phyloP scores from a whole-genome alignment of 129 eudicot genomes.

The Flaveria linearis region DNA sequence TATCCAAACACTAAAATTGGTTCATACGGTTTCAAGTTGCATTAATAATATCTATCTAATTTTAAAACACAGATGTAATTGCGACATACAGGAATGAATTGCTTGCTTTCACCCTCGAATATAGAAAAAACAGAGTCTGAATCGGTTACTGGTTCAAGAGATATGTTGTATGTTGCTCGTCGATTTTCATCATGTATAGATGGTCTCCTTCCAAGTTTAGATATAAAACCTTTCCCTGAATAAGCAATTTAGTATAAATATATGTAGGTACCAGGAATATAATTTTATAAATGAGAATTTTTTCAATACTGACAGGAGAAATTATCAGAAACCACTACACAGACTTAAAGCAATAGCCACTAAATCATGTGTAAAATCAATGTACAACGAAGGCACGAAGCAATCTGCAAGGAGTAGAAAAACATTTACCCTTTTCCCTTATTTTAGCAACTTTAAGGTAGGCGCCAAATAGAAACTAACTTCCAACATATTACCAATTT shows the following conservation, averaged over 20 bases:
- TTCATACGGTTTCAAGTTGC: neutral
- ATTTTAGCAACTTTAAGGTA: neutral
- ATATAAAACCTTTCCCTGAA: slow-evolving; percentile 59
- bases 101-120: slow-evolving; percentile 89
- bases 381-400: neutral
- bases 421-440: neutral
- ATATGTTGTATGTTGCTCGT: slow-evolving; percentile 71
- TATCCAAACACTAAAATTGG: neutral
- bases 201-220: slow-evolving; percentile 67
- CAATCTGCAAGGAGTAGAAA: neutral
- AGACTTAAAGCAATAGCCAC: neutral
- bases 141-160: slow-evolving; percentile 45
- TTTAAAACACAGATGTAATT: neutral
- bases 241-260: slow-evolving; percentile 16
- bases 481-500: neutral
- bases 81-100: slow-evolving; percentile 76
- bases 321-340: neutral
- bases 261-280: neutral
- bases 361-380: neutral
- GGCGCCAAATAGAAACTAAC: neutral
- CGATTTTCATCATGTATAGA: slow-evolving; percentile 71
- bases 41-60: neutral
- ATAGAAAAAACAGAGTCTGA: slow-evolving; percentile 66
- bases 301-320: neutral
- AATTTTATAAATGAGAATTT: neutral